These are phyloP conservation scores for Excoecaria agallocha DNA, from an alignment of 345 rosid species.

Conservation along the genomic window DNA sequence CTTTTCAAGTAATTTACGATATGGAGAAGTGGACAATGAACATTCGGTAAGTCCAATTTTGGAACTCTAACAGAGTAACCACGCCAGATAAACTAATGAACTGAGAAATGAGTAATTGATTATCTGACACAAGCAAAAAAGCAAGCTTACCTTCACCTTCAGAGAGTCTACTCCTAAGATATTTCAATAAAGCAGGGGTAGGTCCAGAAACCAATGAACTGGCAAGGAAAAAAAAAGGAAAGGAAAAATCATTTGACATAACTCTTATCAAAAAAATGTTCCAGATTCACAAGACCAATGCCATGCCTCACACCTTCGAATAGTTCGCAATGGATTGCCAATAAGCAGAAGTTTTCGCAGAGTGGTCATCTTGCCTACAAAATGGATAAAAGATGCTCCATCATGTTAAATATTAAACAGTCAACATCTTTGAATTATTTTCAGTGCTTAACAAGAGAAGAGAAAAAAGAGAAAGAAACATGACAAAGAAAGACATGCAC, in stretches of 20 bases:
- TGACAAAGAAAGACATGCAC: neutral
- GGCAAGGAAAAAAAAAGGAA: conserved; percentile 6
- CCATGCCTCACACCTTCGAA: conserved; percentile 59
- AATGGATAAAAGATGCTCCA: neutral
- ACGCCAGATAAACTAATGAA: conserved; percentile 11
- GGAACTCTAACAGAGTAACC: conserved; percentile 5
- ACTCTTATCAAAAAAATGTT: conserved; percentile 14
- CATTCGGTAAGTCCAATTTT: neutral
- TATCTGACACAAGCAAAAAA: neutral
- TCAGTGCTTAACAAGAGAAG: neutral
- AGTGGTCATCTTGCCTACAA: conserved; percentile 77
- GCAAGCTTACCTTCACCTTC: conserved; percentile 61
- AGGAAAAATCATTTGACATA: conserved; percentile 11
- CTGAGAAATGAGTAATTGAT: neutral
- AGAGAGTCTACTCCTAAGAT: conserved; percentile 77
- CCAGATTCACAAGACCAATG: conserved; percentile 12
- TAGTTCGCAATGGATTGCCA: conserved; percentile 87
- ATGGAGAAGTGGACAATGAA: neutral
- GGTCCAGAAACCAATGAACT: conserved; percentile 93
- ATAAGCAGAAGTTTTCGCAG: conserved; percentile 67
- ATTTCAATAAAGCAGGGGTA: conserved; percentile 72
- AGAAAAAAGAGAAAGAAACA: neutral
- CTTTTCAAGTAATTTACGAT: neutral
- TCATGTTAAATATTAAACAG: neutral
- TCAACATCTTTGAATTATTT: neutral